phyloP scores from a whole-genome alignment of 805 yeast genomes.

The Barnettozyma botsteinii region DNA sequence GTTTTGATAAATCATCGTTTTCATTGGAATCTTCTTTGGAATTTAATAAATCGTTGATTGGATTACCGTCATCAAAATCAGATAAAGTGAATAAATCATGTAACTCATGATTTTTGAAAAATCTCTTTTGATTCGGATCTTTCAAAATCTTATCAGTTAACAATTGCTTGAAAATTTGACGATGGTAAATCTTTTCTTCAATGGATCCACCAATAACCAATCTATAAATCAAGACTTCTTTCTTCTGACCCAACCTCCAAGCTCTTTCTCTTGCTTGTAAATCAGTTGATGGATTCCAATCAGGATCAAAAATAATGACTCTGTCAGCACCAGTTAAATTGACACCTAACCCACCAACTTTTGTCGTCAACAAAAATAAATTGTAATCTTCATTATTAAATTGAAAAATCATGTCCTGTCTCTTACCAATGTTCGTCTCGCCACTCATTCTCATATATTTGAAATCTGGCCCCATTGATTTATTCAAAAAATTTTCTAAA shows the following conservation, averaged over 20 bases:
- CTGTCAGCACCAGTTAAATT: constrained; percentile 93
- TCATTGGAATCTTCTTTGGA: constrained; percentile 37
- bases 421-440: constrained; percentile 65
- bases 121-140: constrained; percentile 91
- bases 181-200: constrained; percentile 93
- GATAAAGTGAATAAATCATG: constrained; percentile 87
- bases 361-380: constrained; percentile 81
- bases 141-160: constrained; percentile 88
- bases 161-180: constrained; percentile 94
- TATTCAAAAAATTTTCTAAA: constrained; percentile 57
- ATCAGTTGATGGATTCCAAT: constrained; percentile 98
- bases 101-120: constrained; percentile 86
- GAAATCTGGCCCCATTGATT: constrained; percentile 31
- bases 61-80: constrained; percentile 42
- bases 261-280: constrained; percentile 95
- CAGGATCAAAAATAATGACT: constrained; percentile 92
- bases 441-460: constrained; percentile 90
- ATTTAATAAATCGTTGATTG: constrained; percentile 1
- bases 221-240: constrained; percentile 85
- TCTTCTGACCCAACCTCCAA: constrained; percentile 93
- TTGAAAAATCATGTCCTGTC: constrained; percentile 76
- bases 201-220: constrained; percentile 92
- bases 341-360: constrained; percentile 95
- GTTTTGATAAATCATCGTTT: constrained; percentile 62
- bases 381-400: constrained; percentile 61